phyloP scores from a whole-genome alignment of 495 filamentous ascomycete genomes.

The Delitschia confertaspora region DNA sequence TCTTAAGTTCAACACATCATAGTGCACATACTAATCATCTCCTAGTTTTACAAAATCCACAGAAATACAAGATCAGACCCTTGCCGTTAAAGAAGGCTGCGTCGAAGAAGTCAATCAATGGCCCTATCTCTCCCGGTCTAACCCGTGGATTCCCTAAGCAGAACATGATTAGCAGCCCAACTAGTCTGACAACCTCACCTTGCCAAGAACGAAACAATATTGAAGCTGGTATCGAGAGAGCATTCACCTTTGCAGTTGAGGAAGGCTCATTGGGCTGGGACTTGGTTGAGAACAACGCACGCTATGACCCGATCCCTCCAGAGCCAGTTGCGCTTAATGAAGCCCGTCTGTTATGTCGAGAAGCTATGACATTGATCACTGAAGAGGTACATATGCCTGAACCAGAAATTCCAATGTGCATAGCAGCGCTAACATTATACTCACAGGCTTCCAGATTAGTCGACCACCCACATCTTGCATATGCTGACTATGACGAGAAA shows the following conservation, averaged over 20 bases:
- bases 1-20: not conserved
- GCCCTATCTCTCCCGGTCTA: conserved; percentile 5
- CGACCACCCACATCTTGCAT: conserved; percentile 28
- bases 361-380: conserved; percentile 29
- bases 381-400: conserved; percentile 13
- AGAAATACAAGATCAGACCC: conserved; percentile 14
- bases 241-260: conserved; percentile 21
- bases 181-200: not conserved
- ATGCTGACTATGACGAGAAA: conserved; percentile 23
- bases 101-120: not conserved
- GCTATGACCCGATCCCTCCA: conserved; percentile 18
- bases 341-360: conserved; percentile 23
- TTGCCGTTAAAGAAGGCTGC: conserved; percentile 3
- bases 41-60: conserved; percentile 21
- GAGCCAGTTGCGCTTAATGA: conserved; percentile 25
- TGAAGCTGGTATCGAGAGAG: conserved; percentile 12
- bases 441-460: conserved; percentile 24
- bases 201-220: conserved; percentile 8
- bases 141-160: conserved; percentile 1
- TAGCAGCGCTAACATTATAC: not conserved
- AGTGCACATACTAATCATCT: conserved; percentile 3
- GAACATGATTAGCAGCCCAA: not conserved
- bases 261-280: conserved; percentile 18
- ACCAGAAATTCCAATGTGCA: not conserved
- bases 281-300: conserved; percentile 12